Evolutionary conservation across 106 monocot genomes (phyloP).

Genomic region (Cymbidium sinense): DNA sequence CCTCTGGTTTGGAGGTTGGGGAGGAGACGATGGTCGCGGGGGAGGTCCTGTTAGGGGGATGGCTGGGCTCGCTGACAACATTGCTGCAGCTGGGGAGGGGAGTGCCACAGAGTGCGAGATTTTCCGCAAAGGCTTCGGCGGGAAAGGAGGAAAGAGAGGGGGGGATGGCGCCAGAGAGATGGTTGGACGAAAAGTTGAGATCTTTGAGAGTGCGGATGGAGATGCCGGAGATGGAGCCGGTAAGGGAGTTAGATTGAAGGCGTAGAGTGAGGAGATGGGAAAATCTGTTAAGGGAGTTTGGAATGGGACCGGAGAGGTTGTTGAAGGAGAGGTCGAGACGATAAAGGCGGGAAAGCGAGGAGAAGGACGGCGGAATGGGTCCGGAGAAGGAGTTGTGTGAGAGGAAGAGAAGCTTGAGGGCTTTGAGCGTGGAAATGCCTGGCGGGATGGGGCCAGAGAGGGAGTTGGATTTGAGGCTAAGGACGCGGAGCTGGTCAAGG

Average conservation of each 20-base stretch:
- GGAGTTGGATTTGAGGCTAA: slow-evolving; percentile 68
- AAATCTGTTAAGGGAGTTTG: slow-evolving; percentile 24
- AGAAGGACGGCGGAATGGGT: slow-evolving; percentile 40
- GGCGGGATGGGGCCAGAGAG: slow-evolving; percentile 51
- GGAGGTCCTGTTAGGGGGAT: slow-evolving; percentile 6
- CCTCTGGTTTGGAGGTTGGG: slow-evolving; percentile 41
- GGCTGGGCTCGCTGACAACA: slow-evolving; percentile 28
- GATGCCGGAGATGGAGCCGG: slow-evolving; percentile 52
- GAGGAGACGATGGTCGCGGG: slow-evolving; percentile 40
- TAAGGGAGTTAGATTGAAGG: slow-evolving; percentile 53
- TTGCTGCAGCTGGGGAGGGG: slow-evolving; percentile 37
- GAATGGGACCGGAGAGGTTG: slow-evolving; percentile 52
- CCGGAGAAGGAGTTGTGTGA: slow-evolving; percentile 68
- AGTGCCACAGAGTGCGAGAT: slow-evolving; percentile 58
- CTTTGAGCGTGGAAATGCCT: slow-evolving; percentile 18
- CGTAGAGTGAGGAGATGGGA: slow-evolving; percentile 64
- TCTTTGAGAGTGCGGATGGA: slow-evolving; percentile 51
- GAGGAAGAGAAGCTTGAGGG: slow-evolving; percentile 25
- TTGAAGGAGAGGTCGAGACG: slow-evolving; percentile 76
- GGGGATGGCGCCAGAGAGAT: slow-evolving; percentile 55
- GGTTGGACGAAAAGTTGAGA: slow-evolving; percentile 58
- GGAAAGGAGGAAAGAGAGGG: slow-evolving; percentile 41
- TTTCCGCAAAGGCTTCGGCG: slow-evolving; percentile 32
- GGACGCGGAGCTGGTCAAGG: slow-evolving; percentile 48
- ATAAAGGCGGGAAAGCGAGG: slow-evolving; percentile 35